phyloP scores from a whole-genome alignment of 768 basidiomycete genomes.

The Suillus variegatus region DNA sequence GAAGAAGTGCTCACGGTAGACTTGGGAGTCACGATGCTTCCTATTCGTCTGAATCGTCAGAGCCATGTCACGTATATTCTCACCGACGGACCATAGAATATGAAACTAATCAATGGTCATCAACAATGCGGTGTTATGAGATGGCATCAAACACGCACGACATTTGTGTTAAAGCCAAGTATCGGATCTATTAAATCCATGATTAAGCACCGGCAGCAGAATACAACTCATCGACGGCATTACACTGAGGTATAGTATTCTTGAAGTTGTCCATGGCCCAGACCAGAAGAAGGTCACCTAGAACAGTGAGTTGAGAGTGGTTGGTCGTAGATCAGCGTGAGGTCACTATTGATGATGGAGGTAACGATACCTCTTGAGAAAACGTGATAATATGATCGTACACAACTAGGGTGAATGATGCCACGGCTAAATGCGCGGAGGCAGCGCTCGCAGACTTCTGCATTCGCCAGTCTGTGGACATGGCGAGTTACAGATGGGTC shows the following conservation, averaged over 20 bases:
- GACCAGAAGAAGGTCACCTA: conserved; percentile 4
- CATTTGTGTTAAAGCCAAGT: conserved; percentile 1
- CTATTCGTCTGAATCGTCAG: not conserved
- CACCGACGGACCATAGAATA: not conserved
- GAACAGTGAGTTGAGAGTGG: not conserved
- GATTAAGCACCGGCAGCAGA: not conserved
- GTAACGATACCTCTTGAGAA: conserved; percentile 35
- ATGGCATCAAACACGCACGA: not conserved
- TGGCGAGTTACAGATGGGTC: not conserved
- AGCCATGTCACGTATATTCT: not conserved
- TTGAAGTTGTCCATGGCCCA: conserved; percentile 1
- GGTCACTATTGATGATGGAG: not conserved
- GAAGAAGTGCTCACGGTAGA: not conserved
- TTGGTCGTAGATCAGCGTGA: not conserved
- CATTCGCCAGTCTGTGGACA: not conserved
- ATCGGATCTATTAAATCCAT: not conserved
- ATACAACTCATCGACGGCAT: not conserved
- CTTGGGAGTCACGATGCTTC: not conserved
- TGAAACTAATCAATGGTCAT: not conserved
- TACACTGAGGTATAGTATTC: conserved; percentile 4
- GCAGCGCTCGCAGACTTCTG: not conserved
- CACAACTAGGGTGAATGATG: conserved; percentile 3
- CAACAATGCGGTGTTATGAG: not conserved
- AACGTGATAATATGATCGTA: conserved; percentile 34
- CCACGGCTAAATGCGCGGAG: conserved; percentile 1